Base-by-base conservation (phyloP, 768 basidiomycete species). In the Mycena latifolia region DNA sequence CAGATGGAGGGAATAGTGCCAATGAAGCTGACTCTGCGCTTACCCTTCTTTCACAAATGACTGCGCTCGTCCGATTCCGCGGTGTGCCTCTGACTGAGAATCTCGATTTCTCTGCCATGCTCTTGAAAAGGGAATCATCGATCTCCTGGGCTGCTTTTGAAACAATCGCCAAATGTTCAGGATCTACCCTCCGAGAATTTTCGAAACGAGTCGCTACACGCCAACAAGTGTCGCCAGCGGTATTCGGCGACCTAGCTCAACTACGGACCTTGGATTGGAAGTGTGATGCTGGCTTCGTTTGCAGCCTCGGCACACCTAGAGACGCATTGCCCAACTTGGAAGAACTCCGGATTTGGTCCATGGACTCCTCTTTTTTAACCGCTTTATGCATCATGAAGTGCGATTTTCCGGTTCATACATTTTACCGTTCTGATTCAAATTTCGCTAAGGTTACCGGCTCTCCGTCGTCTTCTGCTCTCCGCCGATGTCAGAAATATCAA, bases 71-170 rank as follows among this genome's bases (percentile, higher is more conserved):
- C 5, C 53, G 37, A 17, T 7, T 39, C 17, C n/a, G 24, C 22
- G 12, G 51, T 15, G 22, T 9, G 28, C 31, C 50, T 4, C n/a
- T 24, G 25, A 25, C n/a, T n/a, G n/a, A n/a, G n/a, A n/a, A 17
- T 5, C 6, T 6, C 14, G 33, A 35, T 6, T 14, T 35, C 33
- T 7, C 8, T 6, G 24, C 24, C 10, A 14, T 54, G 6, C 15
- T 18, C 11, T 1, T 31, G 0, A 27, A 17, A 5, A 0, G 3
- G 14, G 61, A 55, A 24, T 24, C 5, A 14, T 1, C 22, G 11
- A 50, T 65, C 15, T 39, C 50, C 25, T 65, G 41, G 63, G 33
- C n/a, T 39, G 52, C 63, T 6, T 65, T 65, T 15, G 50, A 27
- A 25, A 25, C 15, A 25, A 4, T 54, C 29, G 56, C 51, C 22